Evolutionary conservation across 805 yeast genomes (phyloP), one percentile per base, ranked within the genome.

Genomic region (Pichia scutulata): DNA sequence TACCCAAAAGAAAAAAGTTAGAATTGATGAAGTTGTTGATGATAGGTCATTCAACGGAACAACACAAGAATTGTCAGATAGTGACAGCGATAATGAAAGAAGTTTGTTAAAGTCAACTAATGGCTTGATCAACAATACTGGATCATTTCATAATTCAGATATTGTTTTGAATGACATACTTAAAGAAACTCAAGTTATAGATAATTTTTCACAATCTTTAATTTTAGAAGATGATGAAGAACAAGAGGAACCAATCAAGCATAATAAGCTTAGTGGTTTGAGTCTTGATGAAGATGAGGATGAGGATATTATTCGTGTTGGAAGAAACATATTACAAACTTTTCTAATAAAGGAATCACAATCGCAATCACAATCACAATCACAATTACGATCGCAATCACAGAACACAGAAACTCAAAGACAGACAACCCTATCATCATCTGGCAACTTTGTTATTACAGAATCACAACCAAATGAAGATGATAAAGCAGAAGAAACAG

Each of bases 171-270:
- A 40, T 21, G 23, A 16, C 23, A 21, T 40, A 22, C 7, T 40
- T 3, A 25, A 39, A 30, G 52, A 45, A 25, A 49, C 52, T 2
- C 52, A 49, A 36, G 22, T 49, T 2, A 39, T 49, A 14, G 49
- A 45, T 19, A 41, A 49, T 26, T 36, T 37, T 18, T 49, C 52
- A 2, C 52, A 49, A 23, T 49, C 52, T 9, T 19, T 49, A 30
- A 48, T 49, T 9, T 10, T 49, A 13, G 52, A 49, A 6, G 52
- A 50, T 13, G 50, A 37, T 19, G 41, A 30, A 5, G 36, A 22
- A 12, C 23, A 21, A 4, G 14, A 21, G 8, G 41, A 42, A n/a
- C 23, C 39, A 39, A 43, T 43, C 14, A 14, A 13, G 1, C 21
- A 28, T 41, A 19, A 25, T 13, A 26, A 44, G 18, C 7, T 41